Percentiles rank a stretch among this genome's conserved stretches.
phyloP scores from a whole-genome alignment of 805 yeast genomes.

The Wickerhamiella occidentalis region DNA sequence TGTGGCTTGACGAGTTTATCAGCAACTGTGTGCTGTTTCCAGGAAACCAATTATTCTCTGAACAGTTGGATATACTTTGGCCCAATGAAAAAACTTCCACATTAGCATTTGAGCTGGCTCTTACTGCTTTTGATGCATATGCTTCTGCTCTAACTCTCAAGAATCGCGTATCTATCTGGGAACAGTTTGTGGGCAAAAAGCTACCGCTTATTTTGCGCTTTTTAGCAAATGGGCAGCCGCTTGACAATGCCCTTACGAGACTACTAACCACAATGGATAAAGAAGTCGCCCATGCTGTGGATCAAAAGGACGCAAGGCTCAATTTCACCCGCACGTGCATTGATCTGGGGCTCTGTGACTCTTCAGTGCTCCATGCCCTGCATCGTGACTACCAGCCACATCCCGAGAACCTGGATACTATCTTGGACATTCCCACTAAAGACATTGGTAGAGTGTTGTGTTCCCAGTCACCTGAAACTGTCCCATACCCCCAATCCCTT shows the following conservation, averaged over 20 bases:
- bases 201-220: conserved; percentile 35
- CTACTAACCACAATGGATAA: conserved; percentile 23
- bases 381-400: conserved; percentile 17
- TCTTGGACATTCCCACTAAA: conserved; percentile 5
- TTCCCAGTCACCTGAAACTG: background rate
- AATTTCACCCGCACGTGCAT: conserved; percentile 18
- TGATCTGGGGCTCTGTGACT: conserved; percentile 20
- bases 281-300: conserved; percentile 17
- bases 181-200: conserved; percentile 34
- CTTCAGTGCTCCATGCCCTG: conserved; percentile 19
- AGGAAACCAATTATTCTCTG: conserved; percentile 2
- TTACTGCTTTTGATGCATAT: conserved; percentile 36
- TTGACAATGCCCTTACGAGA: conserved; percentile 28
- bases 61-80: conserved; percentile 21
- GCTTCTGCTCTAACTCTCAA: conserved; percentile 29
- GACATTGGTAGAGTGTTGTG: background rate
- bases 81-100: conserved; percentile 21
- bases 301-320: conserved; percentile 12
- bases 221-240: conserved; percentile 24
- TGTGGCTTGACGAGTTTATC: conserved; percentile 22
- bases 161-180: conserved; percentile 33
- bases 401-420: conserved; percentile 8
- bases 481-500: background rate
- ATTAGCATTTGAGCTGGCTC: conserved; percentile 31
- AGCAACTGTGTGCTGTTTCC: conserved; percentile 13